These are phyloP conservation scores for Stachybotrys echinatus DNA, from an alignment of 2,329 filamentous ascomycete species.

Conservation along the genomic window DNA sequence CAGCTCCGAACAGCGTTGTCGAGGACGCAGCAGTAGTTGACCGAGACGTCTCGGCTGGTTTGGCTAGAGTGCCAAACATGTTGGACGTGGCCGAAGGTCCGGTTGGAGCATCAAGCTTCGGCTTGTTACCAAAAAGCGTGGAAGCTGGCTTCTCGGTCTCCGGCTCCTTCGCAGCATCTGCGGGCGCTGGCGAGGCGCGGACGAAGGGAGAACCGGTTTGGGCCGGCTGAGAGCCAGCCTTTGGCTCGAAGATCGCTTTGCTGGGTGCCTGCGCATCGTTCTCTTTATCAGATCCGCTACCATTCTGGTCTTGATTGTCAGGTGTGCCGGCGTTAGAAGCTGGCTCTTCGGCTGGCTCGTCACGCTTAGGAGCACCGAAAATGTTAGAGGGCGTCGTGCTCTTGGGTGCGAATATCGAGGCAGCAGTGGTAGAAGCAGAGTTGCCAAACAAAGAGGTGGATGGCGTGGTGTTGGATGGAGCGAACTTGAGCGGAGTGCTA, in stretches of 20 bases:
- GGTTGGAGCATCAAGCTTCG: conserved; percentile 17
- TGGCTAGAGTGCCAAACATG: conserved; percentile 32
- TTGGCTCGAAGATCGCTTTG: conserved; percentile 24
- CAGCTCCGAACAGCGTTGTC: conserved; percentile 28
- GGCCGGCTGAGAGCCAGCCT: conserved; percentile 22
- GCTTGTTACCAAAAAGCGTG: conserved; percentile 16
- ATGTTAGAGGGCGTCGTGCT: conserved; percentile 24
- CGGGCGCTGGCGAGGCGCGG: conserved; percentile 20
- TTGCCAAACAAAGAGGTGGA: conserved; percentile 26
- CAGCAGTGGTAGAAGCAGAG: conserved; percentile 18
- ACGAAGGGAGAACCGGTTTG: conserved; percentile 24
- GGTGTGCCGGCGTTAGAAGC: conserved; percentile 13
- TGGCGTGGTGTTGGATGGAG: conserved; percentile 24
- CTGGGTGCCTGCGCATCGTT: conserved; percentile 31
- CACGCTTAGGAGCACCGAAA: conserved; percentile 29
- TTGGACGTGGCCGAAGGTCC: conserved; percentile 16
- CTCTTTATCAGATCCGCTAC: conserved; percentile 39
- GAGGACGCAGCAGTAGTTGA: conserved; percentile 15
- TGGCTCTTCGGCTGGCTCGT: conserved; percentile 20
- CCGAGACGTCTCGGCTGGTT: conserved; percentile 21
- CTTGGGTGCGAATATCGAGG: conserved; percentile 30
- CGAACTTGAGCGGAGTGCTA: conserved; percentile 52
- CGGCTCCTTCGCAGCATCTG: conserved; percentile 19
- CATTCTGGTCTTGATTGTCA: conserved; percentile 25
- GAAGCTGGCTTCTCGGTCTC: conserved; percentile 18